These are phyloP conservation scores for Kickxella alabastrina DNA, from an alignment of 192 early-diverging fungal species.

Conservation along the genomic window DNA sequence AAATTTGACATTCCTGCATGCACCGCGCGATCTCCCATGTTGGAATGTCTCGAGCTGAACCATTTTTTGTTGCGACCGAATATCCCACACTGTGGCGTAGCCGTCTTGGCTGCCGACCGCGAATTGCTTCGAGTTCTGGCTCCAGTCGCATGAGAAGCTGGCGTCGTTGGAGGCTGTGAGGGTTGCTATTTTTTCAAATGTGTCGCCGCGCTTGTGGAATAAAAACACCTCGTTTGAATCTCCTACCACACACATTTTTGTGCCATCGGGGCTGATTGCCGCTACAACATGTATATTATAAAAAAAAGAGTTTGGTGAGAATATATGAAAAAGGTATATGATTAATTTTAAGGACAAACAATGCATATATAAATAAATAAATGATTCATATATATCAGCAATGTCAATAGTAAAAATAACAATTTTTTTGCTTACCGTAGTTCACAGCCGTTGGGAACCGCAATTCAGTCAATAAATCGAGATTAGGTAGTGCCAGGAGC, in stretches of 20 bases:
- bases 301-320: neutral
- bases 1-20: constrained; percentile 89
- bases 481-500: constrained; percentile 75
- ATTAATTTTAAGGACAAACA: neutral
- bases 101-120: constrained; percentile 96
- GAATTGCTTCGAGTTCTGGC: constrained; percentile 87
- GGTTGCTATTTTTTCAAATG: constrained; percentile 69
- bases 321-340: neutral
- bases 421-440: constrained; percentile 62
- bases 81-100: constrained; percentile 88
- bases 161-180: constrained; percentile 78
- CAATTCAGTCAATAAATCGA: constrained; percentile 73
- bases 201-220: constrained; percentile 67
- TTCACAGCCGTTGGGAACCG: constrained; percentile 87
- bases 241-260: constrained; percentile 87
- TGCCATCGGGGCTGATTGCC: constrained; percentile 88
- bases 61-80: constrained; percentile 72
- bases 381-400: too few relatives aligned
- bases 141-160: constrained; percentile 94
- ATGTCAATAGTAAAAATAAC: too few relatives aligned
- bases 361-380: too few relatives aligned
- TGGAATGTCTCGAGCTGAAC: constrained; percentile 63
- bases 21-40: constrained; percentile 60
- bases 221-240: constrained; percentile 84
- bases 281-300: constrained; percentile 52